Conservation (phyloP, 148 eudicot species). For the Rhododendron kiyosumense region DNA sequence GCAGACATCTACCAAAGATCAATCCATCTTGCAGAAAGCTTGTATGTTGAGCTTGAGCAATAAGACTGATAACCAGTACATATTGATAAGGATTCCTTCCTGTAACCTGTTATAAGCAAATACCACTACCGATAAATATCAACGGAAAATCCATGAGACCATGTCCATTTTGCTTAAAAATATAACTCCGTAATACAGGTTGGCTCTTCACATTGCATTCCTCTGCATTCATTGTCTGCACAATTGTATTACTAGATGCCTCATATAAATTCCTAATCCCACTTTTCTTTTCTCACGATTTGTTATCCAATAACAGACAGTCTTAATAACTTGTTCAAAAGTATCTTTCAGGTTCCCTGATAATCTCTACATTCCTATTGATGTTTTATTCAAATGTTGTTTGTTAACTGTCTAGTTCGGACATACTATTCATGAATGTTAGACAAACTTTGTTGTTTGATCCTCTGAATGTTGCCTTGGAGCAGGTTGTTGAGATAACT, state of each 20-base stretch:
- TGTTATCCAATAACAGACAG: not conserved
- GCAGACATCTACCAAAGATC: not conserved
- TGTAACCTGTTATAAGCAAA: not conserved
- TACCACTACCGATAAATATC: not conserved
- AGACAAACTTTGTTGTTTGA: not conserved
- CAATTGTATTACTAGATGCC: no score
- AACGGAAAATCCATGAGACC: no score
- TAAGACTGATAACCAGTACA: not conserved
- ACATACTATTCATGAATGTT: not conserved
- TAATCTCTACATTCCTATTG: not conserved
- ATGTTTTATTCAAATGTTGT: not conserved
- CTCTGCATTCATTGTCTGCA: not conserved
- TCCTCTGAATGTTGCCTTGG: not conserved
- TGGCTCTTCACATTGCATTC: not conserved
- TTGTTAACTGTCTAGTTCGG: not conserved
- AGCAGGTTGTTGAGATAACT: conserved; percentile 76
- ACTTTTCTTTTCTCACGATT: not conserved
- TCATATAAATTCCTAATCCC: not conserved
- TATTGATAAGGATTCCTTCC: not conserved
- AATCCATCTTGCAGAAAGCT: not conserved
- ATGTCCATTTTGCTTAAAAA: not conserved
- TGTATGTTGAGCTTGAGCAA: not conserved
- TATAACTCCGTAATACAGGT: not conserved
- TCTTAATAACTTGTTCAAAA: not conserved
- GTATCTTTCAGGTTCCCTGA: not conserved